Percentiles rank a stretch among this genome's conserved stretches.
phyloP scores from a whole-genome alignment of 164 flowering plant species.

The Nymphaea colorata region DNA sequence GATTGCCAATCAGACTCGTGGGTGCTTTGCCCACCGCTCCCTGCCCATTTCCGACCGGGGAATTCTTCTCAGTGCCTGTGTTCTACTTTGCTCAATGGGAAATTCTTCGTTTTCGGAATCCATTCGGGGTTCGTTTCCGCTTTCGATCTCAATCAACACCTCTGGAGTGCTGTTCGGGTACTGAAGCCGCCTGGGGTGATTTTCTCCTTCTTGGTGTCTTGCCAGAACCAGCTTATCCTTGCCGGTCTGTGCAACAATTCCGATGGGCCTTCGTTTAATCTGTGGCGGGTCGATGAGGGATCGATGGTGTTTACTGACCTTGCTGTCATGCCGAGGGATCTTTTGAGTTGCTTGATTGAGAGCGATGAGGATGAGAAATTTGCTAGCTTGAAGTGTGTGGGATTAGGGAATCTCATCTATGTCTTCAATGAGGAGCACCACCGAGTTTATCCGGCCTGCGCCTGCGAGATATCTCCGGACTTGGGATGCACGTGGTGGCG shows the following conservation, averaged over 20 bases:
- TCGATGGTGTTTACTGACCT: conserved; percentile 50
- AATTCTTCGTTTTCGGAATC: conserved; percentile 43
- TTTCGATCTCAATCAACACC: conserved; percentile 27
- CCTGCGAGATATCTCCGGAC: conserved; percentile 32
- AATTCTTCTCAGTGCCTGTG: conserved; percentile 36
- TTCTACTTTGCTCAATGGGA: conserved; percentile 33
- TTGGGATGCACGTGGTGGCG: conserved; percentile 41
- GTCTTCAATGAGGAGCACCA: conserved; percentile 53
- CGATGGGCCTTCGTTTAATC: conserved; percentile 26
- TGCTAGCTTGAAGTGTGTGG: conserved; percentile 63
- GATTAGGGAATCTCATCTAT: conserved; percentile 43
- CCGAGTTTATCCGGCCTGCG: conserved; percentile 46
- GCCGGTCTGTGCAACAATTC: conserved; percentile 42
- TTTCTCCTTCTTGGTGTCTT: conserved; percentile 46
- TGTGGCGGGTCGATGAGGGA: conserved; percentile 46
- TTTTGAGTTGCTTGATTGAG: conserved; percentile 41
- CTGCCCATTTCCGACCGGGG: conserved; percentile 36
- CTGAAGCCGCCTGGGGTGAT: conserved; percentile 49
- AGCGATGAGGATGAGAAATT: conserved; percentile 41
- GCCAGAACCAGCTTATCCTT: conserved; percentile 31
- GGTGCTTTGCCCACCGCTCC: conserved; percentile 52
- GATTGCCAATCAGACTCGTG: conserved; percentile 30
- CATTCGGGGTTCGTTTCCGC: conserved; percentile 35
- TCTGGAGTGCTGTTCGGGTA: conserved; percentile 49
- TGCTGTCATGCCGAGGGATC: conserved; percentile 43